Conservation (phyloP, 1,284 basidiomycete species). For the Chalciporus piperatoides region DNA sequence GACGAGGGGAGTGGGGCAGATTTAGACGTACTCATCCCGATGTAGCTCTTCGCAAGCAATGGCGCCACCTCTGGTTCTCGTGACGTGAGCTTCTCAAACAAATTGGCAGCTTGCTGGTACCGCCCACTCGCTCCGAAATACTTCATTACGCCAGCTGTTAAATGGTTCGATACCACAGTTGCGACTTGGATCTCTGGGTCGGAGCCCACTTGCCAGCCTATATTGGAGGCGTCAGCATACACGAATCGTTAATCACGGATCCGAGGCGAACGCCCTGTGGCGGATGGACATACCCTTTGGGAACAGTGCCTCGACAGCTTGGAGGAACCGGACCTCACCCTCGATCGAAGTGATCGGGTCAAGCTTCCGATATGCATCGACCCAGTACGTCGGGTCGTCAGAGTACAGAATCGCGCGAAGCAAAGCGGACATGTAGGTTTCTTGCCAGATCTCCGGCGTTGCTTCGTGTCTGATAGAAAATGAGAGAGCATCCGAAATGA, state of each 20-base stretch:
- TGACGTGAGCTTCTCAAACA: conserved; percentile 89
- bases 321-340: conserved; percentile 86
- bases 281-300: conserved; percentile 62
- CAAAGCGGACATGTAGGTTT: conserved; percentile 93
- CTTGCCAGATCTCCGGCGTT: conserved; percentile 92
- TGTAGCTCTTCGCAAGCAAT: conserved; percentile 84
- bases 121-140: conserved; percentile 94
- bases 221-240: background rate
- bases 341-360: conserved; percentile 93
- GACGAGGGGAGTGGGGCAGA: background rate
- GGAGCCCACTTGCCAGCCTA: conserved; percentile 97
- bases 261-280: background rate
- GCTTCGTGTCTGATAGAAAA: conserved; percentile 76
- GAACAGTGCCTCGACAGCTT: conserved; percentile 89
- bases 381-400: conserved; percentile 88
- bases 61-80: conserved; percentile 90
- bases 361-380: conserved; percentile 93
- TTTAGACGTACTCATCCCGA: conserved; percentile 86
- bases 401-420: conserved; percentile 92
- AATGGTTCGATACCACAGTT: conserved; percentile 95
- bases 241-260: background rate
- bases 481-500: background rate
- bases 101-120: conserved; percentile 85
- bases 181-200: conserved; percentile 99
- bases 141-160: conserved; percentile 93